Conservation (phyloP, 257 asterid species). For the Cinchona pubescens region DNA sequence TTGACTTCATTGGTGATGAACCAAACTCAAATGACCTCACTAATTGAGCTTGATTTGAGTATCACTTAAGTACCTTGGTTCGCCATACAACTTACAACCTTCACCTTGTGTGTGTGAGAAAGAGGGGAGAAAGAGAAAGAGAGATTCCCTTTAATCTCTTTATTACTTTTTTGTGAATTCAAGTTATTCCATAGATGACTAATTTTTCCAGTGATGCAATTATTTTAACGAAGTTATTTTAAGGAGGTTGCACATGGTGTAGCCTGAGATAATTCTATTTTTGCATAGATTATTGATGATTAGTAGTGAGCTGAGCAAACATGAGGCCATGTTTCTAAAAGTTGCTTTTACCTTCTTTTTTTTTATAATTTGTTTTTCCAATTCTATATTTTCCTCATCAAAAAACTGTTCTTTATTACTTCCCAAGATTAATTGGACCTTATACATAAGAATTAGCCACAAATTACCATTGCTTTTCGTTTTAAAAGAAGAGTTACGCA, state of each 20-base stretch:
- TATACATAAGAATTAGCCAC: conserved; percentile 30
- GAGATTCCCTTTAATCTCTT: conserved; percentile 28
- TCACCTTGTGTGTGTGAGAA: not conserved
- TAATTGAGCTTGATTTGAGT: too few relatives aligned
- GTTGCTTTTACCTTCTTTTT: conserved; percentile 38
- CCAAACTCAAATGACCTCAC: too few relatives aligned
- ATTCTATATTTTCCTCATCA: conserved; percentile 23
- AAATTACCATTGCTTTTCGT: conserved; percentile 29
- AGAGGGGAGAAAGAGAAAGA: conserved; percentile 6
- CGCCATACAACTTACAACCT: too few relatives aligned
- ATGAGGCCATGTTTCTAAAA: conserved; percentile 50
- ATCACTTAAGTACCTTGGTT: too few relatives aligned
- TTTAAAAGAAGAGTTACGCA: conserved; percentile 8
- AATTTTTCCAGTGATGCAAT: conserved; percentile 27
- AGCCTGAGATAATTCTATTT: conserved; percentile 21
- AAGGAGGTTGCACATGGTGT: conserved; percentile 46
- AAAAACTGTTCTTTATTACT: conserved; percentile 34
- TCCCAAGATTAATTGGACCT: conserved; percentile 31
- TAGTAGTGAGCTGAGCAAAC: conserved; percentile 19
- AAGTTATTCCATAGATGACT: conserved; percentile 31
- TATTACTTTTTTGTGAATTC: conserved; percentile 25
- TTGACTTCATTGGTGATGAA: too few relatives aligned
- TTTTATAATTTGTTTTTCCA: too few relatives aligned
- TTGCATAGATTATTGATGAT: conserved; percentile 3
- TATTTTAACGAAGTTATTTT: conserved; percentile 14